Evolutionary conservation across 306 rosid species (phyloP), one percentile per base, ranked within the genome.

Genomic region (Betula pendula): DNA sequence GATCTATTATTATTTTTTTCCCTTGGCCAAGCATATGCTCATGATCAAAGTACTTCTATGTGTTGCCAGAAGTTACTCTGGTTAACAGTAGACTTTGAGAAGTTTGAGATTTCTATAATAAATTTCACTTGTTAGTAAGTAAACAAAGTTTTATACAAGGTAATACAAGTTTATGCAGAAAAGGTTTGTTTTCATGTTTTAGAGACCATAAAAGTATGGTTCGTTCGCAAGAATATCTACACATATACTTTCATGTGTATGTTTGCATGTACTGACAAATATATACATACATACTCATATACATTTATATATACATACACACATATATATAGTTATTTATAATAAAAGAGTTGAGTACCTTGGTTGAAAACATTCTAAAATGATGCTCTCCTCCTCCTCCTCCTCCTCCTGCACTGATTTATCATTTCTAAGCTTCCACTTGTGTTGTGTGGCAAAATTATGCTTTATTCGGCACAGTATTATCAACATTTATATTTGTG

Each of bases 341-440:
- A 6, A 5, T 29, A 31, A 62, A 62, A 17, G 35, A 17, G 3
- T 17, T 14, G 14, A 7, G 31, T 29, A 71, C 72, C 76, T 75
- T 72, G 25, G 59, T 62, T 44, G n/a, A 73, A 73, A 44, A 70
- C 63, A 70, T 17, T 71, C 38, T 74, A 77, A 35, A 65, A 60
- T 65, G 70, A 72, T 59, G 71, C 47, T 20, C 65, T 58, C 17
- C 71, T 35, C 63, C 63, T 60, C 48, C 65, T 58, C 17, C 71
- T 35, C 63, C 63, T 60, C 48, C 51, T 47, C 55, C 40, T 56
- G 16, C 74, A 6, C 42, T 47, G 40, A 68, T 49, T 48, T 24
- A 10, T 66, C 45, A 43, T 51, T 75, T 75, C 52, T 52, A 72
- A 33, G 74, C 68, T 81, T 78, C 65, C 59, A 25, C 25, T 15